These are phyloP conservation scores for Eucalyptus regnans DNA, from an alignment of 345 rosid species.

Conservation along the genomic window DNA sequence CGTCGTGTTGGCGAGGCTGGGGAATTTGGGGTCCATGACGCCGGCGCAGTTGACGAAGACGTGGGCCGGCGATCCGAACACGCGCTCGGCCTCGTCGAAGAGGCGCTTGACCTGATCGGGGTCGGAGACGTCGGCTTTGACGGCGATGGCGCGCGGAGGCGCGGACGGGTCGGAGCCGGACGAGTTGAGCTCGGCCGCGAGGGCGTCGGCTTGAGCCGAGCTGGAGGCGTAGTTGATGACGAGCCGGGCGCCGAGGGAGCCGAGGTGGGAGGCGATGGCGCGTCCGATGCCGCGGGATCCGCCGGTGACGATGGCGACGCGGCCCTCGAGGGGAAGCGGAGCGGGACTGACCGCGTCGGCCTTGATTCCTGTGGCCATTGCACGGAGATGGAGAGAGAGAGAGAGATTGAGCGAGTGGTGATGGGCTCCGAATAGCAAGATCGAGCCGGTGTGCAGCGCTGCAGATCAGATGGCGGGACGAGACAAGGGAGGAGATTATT, in stretches of 20 bases:
- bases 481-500: neutral
- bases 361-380: neutral
- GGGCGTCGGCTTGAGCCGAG: constrained; percentile 40
- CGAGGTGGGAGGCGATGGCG: constrained; percentile 47
- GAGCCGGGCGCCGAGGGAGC: constrained; percentile 51
- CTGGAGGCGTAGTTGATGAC: constrained; percentile 48
- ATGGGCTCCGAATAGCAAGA: neutral
- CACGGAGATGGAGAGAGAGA: neutral
- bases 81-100: constrained; percentile 46
- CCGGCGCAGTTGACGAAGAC: constrained; percentile 56
- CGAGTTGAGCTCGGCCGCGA: constrained; percentile 30
- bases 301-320: constrained; percentile 67
- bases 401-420: neutral
- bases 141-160: constrained; percentile 21
- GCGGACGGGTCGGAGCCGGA: constrained; percentile 1
- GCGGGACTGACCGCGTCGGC: neutral
- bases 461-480: neutral
- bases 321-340: constrained; percentile 25
- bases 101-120: constrained; percentile 52
- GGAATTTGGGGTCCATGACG: constrained; percentile 34
- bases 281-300: constrained; percentile 67
- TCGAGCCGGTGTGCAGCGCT: neutral
- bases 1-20: constrained; percentile 33
- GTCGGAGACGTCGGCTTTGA: constrained; percentile 53
- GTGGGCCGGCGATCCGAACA: constrained; percentile 27